Evolutionary conservation across 768 basidiomycete species (phyloP).

Genomic region (Rhizopogon vesiculosus): DNA sequence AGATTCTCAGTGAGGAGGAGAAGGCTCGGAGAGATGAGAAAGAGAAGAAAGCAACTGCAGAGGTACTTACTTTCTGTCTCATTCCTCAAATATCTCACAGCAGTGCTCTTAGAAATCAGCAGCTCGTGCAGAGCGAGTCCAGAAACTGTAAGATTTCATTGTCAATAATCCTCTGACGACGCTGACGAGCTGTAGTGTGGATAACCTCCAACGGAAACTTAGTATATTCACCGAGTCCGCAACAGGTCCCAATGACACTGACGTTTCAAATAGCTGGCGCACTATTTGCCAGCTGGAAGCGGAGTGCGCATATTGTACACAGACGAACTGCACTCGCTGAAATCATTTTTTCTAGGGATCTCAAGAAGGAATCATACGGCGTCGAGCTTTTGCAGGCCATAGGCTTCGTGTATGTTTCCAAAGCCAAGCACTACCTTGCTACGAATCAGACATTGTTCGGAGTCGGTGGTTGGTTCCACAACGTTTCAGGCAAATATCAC

Average conservation of each 20-base stretch:
- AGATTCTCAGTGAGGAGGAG: conserved; percentile 63
- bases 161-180: neutral
- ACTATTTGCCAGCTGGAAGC: conserved; percentile 80
- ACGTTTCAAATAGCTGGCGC: conserved; percentile 68
- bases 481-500: conserved; percentile 89
- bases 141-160: conserved; percentile 42
- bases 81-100: conserved; percentile 5
- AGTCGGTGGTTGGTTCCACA: conserved; percentile 90
- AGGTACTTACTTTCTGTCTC: conserved; percentile 39
- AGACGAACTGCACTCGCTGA: neutral
- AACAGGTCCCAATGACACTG: conserved; percentile 57
- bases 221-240: conserved; percentile 87
- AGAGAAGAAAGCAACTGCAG: conserved; percentile 56
- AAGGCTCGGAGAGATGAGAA: conserved; percentile 72
- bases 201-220: conserved; percentile 76
- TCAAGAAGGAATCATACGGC: conserved; percentile 84
- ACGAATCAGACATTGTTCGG: conserved; percentile 67
- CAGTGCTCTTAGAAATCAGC: conserved; percentile 60
- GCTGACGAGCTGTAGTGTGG: conserved; percentile 33
- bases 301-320: conserved; percentile 47
- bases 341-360: conserved; percentile 44
- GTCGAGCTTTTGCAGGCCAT: conserved; percentile 81
- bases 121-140: conserved; percentile 69
- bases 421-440: conserved; percentile 80
- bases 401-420: conserved; percentile 80